Conservation (phyloP, 1,284 basidiomycete genomes). For the Bondarzewia mesenterica region DNA sequence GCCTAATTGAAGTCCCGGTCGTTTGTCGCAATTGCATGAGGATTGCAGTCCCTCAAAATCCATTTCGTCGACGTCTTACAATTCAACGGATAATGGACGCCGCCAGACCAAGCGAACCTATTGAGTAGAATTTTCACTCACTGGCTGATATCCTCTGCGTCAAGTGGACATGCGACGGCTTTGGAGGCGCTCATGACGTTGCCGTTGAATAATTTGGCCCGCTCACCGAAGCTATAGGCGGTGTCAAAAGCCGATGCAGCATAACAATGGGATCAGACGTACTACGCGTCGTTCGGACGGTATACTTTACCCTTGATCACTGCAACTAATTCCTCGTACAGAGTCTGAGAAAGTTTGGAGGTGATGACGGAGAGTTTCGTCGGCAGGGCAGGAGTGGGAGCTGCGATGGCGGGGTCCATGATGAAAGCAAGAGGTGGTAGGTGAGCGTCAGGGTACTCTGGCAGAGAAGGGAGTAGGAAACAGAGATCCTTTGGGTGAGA, state of each 20-base stretch:
- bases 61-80: too few relatives aligned
- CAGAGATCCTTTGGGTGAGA: too few relatives aligned
- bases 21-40: too few relatives aligned
- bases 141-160: constrained; percentile 71
- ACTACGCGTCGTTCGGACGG: constrained; percentile 7
- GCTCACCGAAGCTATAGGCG: constrained; percentile 46
- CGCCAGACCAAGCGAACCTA: not conserved
- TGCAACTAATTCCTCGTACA: constrained; percentile 7
- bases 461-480: too few relatives aligned
- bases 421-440: not conserved
- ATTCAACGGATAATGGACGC: too few relatives aligned
- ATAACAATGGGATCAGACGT: not conserved
- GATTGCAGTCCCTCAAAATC: too few relatives aligned
- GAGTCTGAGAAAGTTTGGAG: constrained; percentile 2
- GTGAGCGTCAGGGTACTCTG: too few relatives aligned
- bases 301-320: constrained; percentile 7
- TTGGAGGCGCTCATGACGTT: constrained; percentile 54
- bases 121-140: constrained; percentile 26
- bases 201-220: constrained; percentile 70
- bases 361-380: constrained; percentile 1
- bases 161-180: constrained; percentile 59
- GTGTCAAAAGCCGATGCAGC: not conserved
- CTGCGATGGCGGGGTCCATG: not conserved
- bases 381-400: not conserved
- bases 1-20: too few relatives aligned